Conservation (phyloP, 2,329 filamentous ascomycete species). For the Fusarium nematophilum region DNA sequence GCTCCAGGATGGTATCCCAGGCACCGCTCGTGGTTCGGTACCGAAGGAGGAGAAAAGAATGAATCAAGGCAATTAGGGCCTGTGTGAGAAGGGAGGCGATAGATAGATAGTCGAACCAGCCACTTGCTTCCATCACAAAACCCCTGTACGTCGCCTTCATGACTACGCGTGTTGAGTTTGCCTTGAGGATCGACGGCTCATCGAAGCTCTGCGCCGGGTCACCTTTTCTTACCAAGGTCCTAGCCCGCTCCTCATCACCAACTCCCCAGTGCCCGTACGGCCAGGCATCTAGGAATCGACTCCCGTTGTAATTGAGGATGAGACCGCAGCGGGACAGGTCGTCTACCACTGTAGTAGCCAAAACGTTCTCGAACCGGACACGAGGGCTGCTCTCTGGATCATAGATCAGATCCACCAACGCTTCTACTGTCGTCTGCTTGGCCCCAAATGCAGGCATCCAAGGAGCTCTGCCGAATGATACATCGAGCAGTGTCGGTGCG, state of each 20-base stretch:
- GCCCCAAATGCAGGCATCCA: too few relatives aligned
- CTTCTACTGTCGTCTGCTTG: too few relatives aligned
- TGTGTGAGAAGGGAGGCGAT: background rate
- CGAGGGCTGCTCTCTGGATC: too few relatives aligned
- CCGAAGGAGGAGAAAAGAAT: background rate
- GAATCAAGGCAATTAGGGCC: slow-evolving; percentile 1
- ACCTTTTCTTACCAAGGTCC: background rate
- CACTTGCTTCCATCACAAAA: background rate
- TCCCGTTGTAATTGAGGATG: background rate
- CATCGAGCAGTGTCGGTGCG: background rate
- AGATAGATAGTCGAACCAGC: slow-evolving; percentile 1
- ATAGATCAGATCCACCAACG: too few relatives aligned
- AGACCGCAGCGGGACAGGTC: slow-evolving; percentile 2
- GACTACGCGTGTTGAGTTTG: background rate
- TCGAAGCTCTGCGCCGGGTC: too few relatives aligned
- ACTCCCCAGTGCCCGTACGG: background rate
- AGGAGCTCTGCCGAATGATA: too few relatives aligned
- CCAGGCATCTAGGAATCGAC: background rate
- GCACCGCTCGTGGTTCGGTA: background rate
- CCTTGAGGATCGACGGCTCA: background rate
- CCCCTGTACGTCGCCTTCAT: slow-evolving; percentile 5
- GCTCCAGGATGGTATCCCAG: slow-evolving; percentile 11
- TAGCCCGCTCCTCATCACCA: background rate
- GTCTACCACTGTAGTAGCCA: background rate
- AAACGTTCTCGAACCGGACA: too few relatives aligned